Percentiles rank a stretch among this genome's conserved stretches.
These are phyloP conservation scores for Euphorbia lathyris DNA, from an alignment of 345 rosid genomes.

Conservation along the genomic window DNA sequence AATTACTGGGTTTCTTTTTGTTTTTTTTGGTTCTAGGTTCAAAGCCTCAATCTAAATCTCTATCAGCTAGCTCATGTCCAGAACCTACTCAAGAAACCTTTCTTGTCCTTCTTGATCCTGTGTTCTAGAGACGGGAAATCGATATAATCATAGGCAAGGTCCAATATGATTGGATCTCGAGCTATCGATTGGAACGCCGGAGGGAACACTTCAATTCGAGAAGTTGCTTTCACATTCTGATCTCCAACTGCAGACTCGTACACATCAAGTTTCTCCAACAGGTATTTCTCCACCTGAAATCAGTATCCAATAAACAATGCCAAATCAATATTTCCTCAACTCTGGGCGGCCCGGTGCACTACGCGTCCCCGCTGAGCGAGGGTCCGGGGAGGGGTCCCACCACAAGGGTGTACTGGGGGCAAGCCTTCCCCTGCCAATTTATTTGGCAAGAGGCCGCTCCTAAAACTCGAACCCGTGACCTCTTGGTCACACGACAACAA, in stretches of 20 bases:
- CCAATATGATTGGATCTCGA: conserved; percentile 82
- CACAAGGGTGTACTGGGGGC: too few relatives aligned
- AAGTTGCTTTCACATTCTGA: conserved; percentile 46
- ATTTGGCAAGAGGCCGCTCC: too few relatives aligned
- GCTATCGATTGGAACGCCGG: conserved; percentile 65
- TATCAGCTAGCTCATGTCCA: conserved; percentile 52
- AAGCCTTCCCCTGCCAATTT: too few relatives aligned
- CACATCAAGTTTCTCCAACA: conserved; percentile 70
- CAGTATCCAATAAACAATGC: conserved; percentile 1
- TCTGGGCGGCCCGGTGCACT: too few relatives aligned
- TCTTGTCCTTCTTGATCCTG: conserved; percentile 78
- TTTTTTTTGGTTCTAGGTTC: background rate
- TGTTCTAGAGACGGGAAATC: conserved; percentile 80
- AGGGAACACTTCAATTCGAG: conserved; percentile 84
- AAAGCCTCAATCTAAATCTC: background rate
- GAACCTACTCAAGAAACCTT: conserved; percentile 69
- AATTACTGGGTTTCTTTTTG: background rate
- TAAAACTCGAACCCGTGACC: too few relatives aligned
- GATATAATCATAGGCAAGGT: conserved; percentile 63
- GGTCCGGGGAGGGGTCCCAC: too few relatives aligned
- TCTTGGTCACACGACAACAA: too few relatives aligned
- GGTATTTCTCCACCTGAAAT: conserved; percentile 60
- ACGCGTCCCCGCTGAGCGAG: too few relatives aligned
- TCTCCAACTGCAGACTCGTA: conserved; percentile 83
- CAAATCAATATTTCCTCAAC: background rate